Conservation (phyloP, 176 grass and related monocot species). For the Zea luxurians region DNA sequence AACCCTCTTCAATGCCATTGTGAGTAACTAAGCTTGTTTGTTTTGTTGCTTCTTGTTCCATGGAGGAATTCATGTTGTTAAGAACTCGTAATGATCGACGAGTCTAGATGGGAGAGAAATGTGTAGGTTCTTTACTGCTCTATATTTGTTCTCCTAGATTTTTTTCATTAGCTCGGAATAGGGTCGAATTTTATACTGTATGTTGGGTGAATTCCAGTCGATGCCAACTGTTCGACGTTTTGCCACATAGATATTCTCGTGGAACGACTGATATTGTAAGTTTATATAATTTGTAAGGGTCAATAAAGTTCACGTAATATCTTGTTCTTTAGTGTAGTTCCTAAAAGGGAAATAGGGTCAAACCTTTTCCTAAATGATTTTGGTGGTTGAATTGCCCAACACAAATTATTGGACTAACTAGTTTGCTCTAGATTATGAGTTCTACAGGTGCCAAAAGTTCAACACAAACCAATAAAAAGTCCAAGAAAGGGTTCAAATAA, state of each 20-base stretch:
- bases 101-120: neutral
- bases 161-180: neutral
- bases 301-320: neutral
- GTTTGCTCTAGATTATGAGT: no score
- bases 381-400: no score
- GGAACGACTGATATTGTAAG: neutral
- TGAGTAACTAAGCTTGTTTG: constrained; percentile 40
- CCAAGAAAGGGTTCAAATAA: no score
- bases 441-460: no score
- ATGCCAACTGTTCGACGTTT: constrained; percentile 47
- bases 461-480: no score
- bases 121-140: neutral
- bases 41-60: neutral
- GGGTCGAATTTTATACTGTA: neutral
- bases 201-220: neutral
- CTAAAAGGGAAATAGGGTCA: no score
- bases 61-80: neutral
- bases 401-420: no score
- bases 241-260: constrained; percentile 18
- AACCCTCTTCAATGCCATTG: constrained; percentile 95
- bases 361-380: no score
- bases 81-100: neutral
- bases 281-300: neutral
- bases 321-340: neutral
- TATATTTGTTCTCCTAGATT: neutral